Evolutionary conservation across 345 rosid species (phyloP), one percentile per base, ranked within the genome.

Genomic region (Lagerstroemia speciosa): DNA sequence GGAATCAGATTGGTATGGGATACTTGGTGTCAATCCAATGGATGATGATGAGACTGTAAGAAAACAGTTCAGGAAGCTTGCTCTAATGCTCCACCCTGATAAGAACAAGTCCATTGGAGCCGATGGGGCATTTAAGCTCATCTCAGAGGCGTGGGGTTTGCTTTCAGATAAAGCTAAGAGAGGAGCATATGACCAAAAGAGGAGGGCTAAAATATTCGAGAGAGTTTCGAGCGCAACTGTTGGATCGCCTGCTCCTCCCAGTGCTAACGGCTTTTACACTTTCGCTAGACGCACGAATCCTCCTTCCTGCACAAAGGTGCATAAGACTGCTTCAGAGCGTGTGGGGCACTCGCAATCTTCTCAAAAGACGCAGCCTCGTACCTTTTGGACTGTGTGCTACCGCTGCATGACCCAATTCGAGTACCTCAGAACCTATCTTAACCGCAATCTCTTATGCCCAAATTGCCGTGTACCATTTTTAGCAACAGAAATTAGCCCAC

Each of bases 301-400:
- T 70, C 67, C 55, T 32, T 65, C 71, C 22, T 65, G 69, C 34
- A 70, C 55, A 50, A 69, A 72, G 74, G 70, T 38, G 27, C 62
- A 60, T 45, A 65, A 71, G 64, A 41, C 46, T 69, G 61, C 27
- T 0, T 27, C 61, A 1, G 67, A 62, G 33, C 75, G 50, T 65
- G 27, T 70, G 31, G 19, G 30, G 32, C 68, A 67, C 27, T 29
- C 50, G 2, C 50, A 45, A 45, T 46, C 66, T 60, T 69, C 64
- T 43, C 74, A 71, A 24, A 78, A 76, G 67, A 45, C 76, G 11
- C 76, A 76, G 64, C 70, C 68, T n/a, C 71, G 64, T 50, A 82
- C 81, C 0, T 82, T 82, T 69, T 82, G 85, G 85, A 82, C 83
- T 40, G 78, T 77, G 20, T 82, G 85, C 64, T 77, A 77, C 67